Conservation (phyloP, 495 filamentous ascomycete genomes). For the Apiosordaria backusii region DNA sequence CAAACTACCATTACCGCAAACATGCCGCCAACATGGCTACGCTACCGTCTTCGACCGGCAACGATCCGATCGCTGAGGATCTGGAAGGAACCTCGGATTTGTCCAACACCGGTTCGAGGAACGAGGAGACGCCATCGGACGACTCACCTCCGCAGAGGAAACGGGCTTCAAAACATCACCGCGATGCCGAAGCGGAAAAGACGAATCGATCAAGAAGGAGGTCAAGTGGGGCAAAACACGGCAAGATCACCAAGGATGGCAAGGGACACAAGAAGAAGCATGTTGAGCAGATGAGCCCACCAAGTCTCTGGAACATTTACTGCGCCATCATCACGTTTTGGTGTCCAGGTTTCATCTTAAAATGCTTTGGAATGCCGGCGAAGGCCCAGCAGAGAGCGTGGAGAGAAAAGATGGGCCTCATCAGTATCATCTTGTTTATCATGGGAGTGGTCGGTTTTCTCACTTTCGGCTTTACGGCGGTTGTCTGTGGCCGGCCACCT, state of each 20-base stretch:
- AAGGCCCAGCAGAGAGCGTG: conserved; percentile 90
- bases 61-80: conserved; percentile 79
- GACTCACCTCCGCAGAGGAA: conserved; percentile 36
- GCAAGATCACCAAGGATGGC: conserved; percentile 57
- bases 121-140: conserved; percentile 39
- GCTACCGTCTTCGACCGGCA: conserved; percentile 82
- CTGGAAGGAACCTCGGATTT: conserved; percentile 48
- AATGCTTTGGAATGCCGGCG: conserved; percentile 81
- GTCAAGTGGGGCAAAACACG: conserved; percentile 34
- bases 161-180: conserved; percentile 20
- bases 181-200: conserved; percentile 39
- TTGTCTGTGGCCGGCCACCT: conserved; percentile 70
- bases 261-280: conserved; percentile 45
- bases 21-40: conserved; percentile 87
- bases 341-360: conserved; percentile 80
- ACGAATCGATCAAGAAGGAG: conserved; percentile 28
- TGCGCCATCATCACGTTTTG: conserved; percentile 92
- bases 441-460: conserved; percentile 90
- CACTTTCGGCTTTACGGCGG: conserved; percentile 91
- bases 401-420: conserved; percentile 97
- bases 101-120: conserved; percentile 38
- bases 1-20: conserved; percentile 90
- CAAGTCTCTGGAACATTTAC: conserved; percentile 92
- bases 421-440: conserved; percentile 87
- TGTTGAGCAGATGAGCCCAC: conserved; percentile 67